Percentiles rank a stretch among this genome's conserved stretches.
These are phyloP conservation scores for Euphrasia arctica DNA, from an alignment of 305 asterid genomes.

Conservation along the genomic window DNA sequence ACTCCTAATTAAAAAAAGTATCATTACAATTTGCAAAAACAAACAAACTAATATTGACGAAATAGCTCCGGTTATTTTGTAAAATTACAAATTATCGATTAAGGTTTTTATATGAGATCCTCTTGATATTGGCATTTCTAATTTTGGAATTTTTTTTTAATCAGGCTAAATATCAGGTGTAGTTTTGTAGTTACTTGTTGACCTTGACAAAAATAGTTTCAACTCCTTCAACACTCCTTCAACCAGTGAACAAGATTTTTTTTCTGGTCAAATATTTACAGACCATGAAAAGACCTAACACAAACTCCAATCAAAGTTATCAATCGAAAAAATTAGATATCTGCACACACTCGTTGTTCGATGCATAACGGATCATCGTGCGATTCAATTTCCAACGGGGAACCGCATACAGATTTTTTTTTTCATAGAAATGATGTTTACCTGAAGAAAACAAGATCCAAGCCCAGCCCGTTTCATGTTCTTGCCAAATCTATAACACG, in stretches of 20 bases:
- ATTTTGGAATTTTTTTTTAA: not conserved
- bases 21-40: not conserved
- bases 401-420: not conserved
- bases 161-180: not conserved
- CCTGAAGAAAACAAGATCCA: constrained; percentile 90
- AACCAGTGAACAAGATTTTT: not conserved
- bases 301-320: too few species aligned
- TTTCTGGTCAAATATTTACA: too few species aligned
- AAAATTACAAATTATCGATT: not conserved
- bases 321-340: too few species aligned
- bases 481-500: constrained; percentile 93
- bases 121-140: not conserved
- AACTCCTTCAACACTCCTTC: not conserved
- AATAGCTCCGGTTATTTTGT: not conserved
- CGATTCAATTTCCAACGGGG: not conserved
- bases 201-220: not conserved
- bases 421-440: constrained; percentile 21
- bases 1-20: not conserved
- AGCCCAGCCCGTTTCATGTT: constrained; percentile 94
- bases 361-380: not conserved
- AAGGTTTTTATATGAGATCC: not conserved
- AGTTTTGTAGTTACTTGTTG: not conserved
- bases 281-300: too few species aligned
- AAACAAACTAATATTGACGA: not conserved
- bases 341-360: not conserved